Base-by-base conservation (phyloP, 805 yeast genomes). In the Starmera quercuum region DNA sequence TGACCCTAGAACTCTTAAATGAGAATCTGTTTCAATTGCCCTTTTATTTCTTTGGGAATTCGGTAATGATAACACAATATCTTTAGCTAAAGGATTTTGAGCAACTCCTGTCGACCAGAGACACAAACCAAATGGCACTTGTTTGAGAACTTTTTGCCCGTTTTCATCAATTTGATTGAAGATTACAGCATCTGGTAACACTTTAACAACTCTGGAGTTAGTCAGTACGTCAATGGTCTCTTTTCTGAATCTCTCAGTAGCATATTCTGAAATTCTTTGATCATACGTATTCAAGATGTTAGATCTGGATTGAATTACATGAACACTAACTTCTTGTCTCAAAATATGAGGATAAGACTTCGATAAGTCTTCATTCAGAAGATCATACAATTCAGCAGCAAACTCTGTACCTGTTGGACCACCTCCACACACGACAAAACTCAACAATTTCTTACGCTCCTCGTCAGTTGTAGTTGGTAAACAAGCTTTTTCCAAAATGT, bases 61-160 rank as follows among this genome's bases (percentile, higher is more conserved):
- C 10, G 53, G 48, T 24, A 80, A 58, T n/a, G 63, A 54, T 15
- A 63, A 56, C 30, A 71, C 78, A 29, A 80, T 63, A 25, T 66
- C 66, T 49, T 68, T 66, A 7, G 83, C 78, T 32, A 80, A 51
- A 12, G 79, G 81, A 39, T 75, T 70, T 45, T 74, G 78, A 6
- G 82, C 74, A 26, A 79, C 83, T 39, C 87, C 87, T 1, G 87
- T 80, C 2, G 85, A 78, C 87, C 87, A 80, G 30, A 80, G 52
- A 51, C 85, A 77, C 24, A 80, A 53, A 10, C 87, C 87, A 39
- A 68, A 78, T 30, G 84, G 80, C 32, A 80, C 54, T 38, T 70
- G 68, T 50, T 68, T 73, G 24, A 53, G 33, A 24, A 47, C 58
- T 16, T 46, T 45, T 21, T 55, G 58, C 14, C 72, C 73, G 14